These are phyloP conservation scores for Neofusicoccum parvum DNA, from an alignment of 2,329 filamentous ascomycete species.

Conservation along the genomic window DNA sequence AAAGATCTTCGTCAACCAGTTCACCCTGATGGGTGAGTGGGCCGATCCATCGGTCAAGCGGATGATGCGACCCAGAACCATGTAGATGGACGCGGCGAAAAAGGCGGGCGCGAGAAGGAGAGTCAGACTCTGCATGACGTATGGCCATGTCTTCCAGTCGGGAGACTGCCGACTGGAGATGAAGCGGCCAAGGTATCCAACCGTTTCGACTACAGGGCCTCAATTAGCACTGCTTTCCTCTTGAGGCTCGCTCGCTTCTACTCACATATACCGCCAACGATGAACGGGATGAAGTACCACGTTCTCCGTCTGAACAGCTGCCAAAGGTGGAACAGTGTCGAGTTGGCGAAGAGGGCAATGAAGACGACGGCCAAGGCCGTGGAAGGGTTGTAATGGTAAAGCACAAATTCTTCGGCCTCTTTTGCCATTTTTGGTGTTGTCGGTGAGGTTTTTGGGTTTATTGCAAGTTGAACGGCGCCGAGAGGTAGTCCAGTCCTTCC, in stretches of 20 bases:
- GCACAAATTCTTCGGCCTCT: neutral
- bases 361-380: constrained; percentile 33
- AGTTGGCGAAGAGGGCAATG: constrained; percentile 31
- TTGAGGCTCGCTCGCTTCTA: neutral
- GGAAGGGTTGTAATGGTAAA: constrained; percentile 38
- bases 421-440: neutral
- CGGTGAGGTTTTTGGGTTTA: neutral
- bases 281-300: constrained; percentile 56
- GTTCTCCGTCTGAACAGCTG: constrained; percentile 43
- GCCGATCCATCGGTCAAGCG: constrained; percentile 37
- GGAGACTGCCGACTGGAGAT: constrained; percentile 31
- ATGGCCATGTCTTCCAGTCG: constrained; percentile 38
- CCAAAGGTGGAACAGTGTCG: constrained; percentile 40
- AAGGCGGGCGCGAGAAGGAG: constrained; percentile 50
- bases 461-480: neutral
- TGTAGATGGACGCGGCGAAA: constrained; percentile 49
- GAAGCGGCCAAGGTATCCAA: constrained; percentile 54
- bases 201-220: constrained; percentile 46
- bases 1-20: constrained; percentile 45
- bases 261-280: constrained; percentile 54
- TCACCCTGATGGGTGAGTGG: constrained; percentile 37
- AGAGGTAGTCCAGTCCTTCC: neutral
- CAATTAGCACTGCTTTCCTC: neutral
- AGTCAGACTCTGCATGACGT: constrained; percentile 48
- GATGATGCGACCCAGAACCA: constrained; percentile 45